Evolutionary conservation across 345 rosid species (phyloP), one percentile per base, ranked within the genome.

Genomic region (Crucihimalaya himalaica): DNA sequence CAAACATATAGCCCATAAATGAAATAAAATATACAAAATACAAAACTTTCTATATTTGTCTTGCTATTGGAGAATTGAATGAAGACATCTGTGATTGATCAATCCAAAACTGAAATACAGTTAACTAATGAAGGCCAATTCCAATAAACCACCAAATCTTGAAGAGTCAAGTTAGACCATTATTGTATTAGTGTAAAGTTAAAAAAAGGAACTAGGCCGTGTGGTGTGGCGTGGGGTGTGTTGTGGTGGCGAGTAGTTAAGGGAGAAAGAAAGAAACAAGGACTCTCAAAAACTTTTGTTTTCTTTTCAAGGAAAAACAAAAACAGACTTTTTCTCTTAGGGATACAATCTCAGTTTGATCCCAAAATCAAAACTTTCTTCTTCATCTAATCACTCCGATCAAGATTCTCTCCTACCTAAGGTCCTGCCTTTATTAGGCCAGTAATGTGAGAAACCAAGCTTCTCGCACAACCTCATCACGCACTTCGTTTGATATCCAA

Each of bases 371-470:
- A 21, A 63, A 27, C 8, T 31, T 40, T 51, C 47, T 42, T 21
- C 40, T 8, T 31, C 31, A 34, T 43, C 56, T 31, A 21, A 23
- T 14, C 52, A 57, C 34, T 58, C 61, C 25, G 45, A 66, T 74
- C 55, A 20, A 29, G 13, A 31, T 3, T 72, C 47, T 72, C 15
- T 28, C 45, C 10, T 13, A 43, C 16, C 31, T 20, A 15, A 14
- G 42, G 14, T 62, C 35, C 1, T 65, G 23, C 58, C 74, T 25
- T 47, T 63, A 9, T 19, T 34, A 8, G 4, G 23, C 60, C 43
- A 66, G 39, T 29, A 18, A 60, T 75, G 79, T 75, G 68, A 67
- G 25, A 7, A 57, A 55, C 58, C 53, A 72, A 71, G 35, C 66
- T 58, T 58, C 66, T 46, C 51, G 0, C 35, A 54, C 50, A 23